Base-by-base conservation (phyloP, 805 yeast genomes). In the Saccharomycopsis lassenensis region DNA sequence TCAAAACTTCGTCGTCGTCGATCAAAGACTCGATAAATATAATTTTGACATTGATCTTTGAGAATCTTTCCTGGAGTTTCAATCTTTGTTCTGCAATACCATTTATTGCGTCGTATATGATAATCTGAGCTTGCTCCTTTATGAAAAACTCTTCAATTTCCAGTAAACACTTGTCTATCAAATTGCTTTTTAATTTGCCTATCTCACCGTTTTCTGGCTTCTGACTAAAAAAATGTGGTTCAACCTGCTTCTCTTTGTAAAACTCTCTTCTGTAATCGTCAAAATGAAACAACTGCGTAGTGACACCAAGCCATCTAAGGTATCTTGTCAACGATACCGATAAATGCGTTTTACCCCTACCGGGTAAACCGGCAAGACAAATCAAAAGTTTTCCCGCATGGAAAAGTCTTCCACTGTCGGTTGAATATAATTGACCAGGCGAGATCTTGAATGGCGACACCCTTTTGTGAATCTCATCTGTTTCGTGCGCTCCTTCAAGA, bases 311-410 rank as follows among this genome's bases (percentile, higher is more conserved):
- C 98, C 98, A 91, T 49, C 96, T 70, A 47, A 93, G 64, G 56
- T 87, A 91, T 40, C 98, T 70, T 3, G 95, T 85, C 45, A 91
- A 66, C 10, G 94, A 78, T 26, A 89, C 96, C 4, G 95, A 80
- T 34, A 89, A 65, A 54, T 86, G 85, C 1, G 98, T 91, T 55
- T 91, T 91, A 2, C 97, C 96, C 32, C 97, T 69, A 1, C 95
- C 97, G 2, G 98, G 97, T 41, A 87, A 65, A 0, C 98, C 98
- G 4, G 83, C 89, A 47, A 91, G 67, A 3, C 81, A 84, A 36
- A 91, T 79, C 48, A 94, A 74, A 29, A 91, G 75, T 49, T 84
- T 82, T 3, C 98, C 98, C 4, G 98, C 97, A 51, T 91, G 97
- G 61, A 84, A 91, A 49, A 91, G 65, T 45, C 85, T 71, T 0